phyloP scores from a whole-genome alignment of 2,329 filamentous ascomycete genomes.

The Cladosporium austrohemisphaericum region DNA sequence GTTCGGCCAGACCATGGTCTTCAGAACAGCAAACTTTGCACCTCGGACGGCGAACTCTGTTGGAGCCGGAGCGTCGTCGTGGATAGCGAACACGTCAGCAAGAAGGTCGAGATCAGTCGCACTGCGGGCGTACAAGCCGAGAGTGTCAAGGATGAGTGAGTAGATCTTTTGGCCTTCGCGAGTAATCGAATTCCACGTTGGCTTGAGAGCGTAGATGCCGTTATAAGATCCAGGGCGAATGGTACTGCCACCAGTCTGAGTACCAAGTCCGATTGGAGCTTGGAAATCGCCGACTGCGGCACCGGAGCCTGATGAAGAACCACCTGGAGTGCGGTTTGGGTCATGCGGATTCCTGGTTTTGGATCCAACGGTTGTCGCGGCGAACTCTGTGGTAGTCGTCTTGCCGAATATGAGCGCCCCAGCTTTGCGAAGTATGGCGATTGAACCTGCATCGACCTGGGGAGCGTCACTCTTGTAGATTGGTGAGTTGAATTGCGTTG shows the following conservation, averaged over 20 bases:
- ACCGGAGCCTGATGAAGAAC: conserved; percentile 27
- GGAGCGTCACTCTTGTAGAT: conserved; percentile 49
- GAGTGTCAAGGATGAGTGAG: conserved; percentile 57
- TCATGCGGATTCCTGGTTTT: conserved; percentile 57
- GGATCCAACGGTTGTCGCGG: conserved; percentile 51
- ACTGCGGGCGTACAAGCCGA: conserved; percentile 58
- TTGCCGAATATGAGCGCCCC: conserved; percentile 59
- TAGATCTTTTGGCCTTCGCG: conserved; percentile 60
- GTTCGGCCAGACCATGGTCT: conserved; percentile 51
- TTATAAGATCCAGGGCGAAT: conserved; percentile 15
- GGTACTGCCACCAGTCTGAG: conserved; percentile 29
- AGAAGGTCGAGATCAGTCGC: conserved; percentile 58
- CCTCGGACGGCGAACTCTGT: conserved; percentile 37
- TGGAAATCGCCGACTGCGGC: conserved; percentile 26
- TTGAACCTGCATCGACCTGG: conserved; percentile 50
- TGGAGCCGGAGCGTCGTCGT: conserved; percentile 45
- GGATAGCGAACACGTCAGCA: conserved; percentile 51
- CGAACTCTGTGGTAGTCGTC: conserved; percentile 63
- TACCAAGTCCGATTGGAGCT: conserved; percentile 25
- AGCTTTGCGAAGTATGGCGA: conserved; percentile 51
- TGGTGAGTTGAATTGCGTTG: conserved; percentile 54
- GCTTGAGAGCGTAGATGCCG: conserved; percentile 27
- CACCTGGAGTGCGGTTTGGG: conserved; percentile 28
- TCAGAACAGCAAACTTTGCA: conserved; percentile 53
- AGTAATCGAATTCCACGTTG: conserved; percentile 61